Percentiles rank a stretch among this genome's conserved stretches.
These are phyloP conservation scores for Zoysia matrella DNA, from an alignment of 202 grass and related monocot species.

Conservation along the genomic window DNA sequence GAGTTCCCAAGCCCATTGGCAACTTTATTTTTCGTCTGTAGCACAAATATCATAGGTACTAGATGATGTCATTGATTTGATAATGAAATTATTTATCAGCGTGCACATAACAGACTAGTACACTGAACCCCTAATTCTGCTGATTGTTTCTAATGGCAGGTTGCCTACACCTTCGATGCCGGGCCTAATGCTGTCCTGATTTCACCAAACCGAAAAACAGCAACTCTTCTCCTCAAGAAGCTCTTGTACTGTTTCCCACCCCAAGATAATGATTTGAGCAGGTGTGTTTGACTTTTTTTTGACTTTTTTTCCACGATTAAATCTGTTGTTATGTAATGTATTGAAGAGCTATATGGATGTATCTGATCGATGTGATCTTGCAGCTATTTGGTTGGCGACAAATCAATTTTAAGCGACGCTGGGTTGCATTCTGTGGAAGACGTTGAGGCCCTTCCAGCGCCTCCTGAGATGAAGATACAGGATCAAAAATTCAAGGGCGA, in stretches of 20 bases:
- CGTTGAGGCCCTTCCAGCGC: slow-evolving; percentile 38
- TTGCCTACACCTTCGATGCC: no score
- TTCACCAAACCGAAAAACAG: no score
- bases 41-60: neutral
- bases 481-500: no score
- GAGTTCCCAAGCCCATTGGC: neutral
- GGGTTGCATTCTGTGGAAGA: slow-evolving; percentile 73
- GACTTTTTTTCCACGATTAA: neutral
- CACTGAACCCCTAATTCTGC: neutral
- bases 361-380: slow-evolving; percentile 28
- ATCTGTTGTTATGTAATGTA: neutral
- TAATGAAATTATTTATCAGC: neutral
- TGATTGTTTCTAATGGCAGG: neutral
- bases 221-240: no score
- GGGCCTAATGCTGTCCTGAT: no score
- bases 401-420: slow-evolving; percentile 72
- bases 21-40: neutral
- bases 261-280: slow-evolving; percentile 68
- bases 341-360: neutral
- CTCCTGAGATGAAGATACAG: no score
- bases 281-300: slow-evolving; percentile 42
- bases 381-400: slow-evolving; percentile 87
- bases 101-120: neutral
- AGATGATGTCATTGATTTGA: neutral
- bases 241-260: slow-evolving; percentile 11